phyloP scores from a whole-genome alignment of 768 basidiomycete genomes.

The Pisolithus microcarpus region DNA sequence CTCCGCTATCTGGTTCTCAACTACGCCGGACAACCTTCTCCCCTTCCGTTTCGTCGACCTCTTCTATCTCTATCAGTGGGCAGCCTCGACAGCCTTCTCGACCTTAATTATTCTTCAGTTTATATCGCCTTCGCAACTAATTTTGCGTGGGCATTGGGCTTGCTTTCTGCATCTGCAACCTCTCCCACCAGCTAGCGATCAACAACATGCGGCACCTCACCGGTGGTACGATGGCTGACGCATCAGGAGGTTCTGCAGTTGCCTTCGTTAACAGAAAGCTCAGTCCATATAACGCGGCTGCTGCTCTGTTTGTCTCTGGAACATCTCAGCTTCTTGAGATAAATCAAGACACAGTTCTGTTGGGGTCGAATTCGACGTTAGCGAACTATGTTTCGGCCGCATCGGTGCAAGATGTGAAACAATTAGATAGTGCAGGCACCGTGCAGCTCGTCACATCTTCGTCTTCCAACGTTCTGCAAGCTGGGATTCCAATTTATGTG shows the following conservation, averaged over 20 bases:
- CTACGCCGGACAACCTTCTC: constrained; percentile 47
- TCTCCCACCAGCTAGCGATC: constrained; percentile 65
- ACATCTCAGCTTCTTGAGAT: neutral
- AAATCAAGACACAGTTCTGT: constrained; percentile 5
- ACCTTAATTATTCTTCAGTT: constrained; percentile 80
- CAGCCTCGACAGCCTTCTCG: constrained; percentile 75
- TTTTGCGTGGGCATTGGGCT: constrained; percentile 82
- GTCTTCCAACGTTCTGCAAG: constrained; percentile 62
- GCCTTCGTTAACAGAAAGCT: constrained; percentile 74
- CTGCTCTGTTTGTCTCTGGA: neutral
- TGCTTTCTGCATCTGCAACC: constrained; percentile 48
- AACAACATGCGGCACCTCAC: constrained; percentile 77
- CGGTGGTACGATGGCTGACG: constrained; percentile 65
- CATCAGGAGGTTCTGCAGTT: constrained; percentile 52
- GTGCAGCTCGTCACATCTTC: constrained; percentile 61
- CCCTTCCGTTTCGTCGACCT: constrained; percentile 79
- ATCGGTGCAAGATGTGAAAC: constrained; percentile 16
- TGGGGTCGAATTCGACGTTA: constrained; percentile 8
- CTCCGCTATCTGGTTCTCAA: constrained; percentile 50
- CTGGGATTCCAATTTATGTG: constrained; percentile 78
- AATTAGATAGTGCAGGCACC: constrained; percentile 19
- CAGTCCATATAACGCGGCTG: constrained; percentile 62
- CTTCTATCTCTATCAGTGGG: constrained; percentile 76
- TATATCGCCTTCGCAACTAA: constrained; percentile 80
- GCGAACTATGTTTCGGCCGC: constrained; percentile 1